Base-by-base conservation (phyloP, 2,329 filamentous ascomycete genomes). In the Colletotrichum salicis region DNA sequence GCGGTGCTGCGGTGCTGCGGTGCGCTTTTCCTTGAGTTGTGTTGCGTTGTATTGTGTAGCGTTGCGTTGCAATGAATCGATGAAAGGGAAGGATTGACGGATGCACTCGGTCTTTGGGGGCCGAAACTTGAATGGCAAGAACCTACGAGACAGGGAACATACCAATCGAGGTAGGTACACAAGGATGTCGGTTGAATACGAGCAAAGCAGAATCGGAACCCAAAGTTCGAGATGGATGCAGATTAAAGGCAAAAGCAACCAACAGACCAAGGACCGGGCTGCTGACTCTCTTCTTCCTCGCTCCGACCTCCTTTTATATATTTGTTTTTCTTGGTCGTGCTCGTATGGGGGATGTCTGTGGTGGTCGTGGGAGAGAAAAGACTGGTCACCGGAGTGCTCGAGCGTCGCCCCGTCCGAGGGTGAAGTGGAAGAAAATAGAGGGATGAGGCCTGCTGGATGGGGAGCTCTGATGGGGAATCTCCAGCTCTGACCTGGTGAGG, bases 381-480 rank as follows among this genome's bases (percentile, higher is more conserved):
- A 41, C 13, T 41, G 37, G 15, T 19, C 37, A 41, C 37, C 31
- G 37, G 37, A 41, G 45, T 48, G 58, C 58, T 48, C 58, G 58
- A 61, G 37, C 58, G 27, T 61, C 37, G 59, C 24, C 22, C 60
- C 59, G 41, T 63, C 22, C 22, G 41, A 31, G 41, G 31, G 29
- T 27, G 29, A 29, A 48, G 37, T 33, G 41, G 41, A n/a, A 22
- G 59, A 37, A 15, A 15, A 12, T 19, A 31, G 48, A 63, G 61
- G 61, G 48, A 55, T 63, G 61, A 63, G 52, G 61, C 61, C 52
- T 54, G 61, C 52, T 29, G 1, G 31, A 13, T 22, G 22, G 41
- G 19, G 59, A 61, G 59, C n/a, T 27, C 15, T 15, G 29, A 54
- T 54, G n/a, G 60, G 13, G 31, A 48, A 63, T 27, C 8, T 63